Evolutionary conservation across 148 eudicot species (phyloP).

Genomic region (Limonium bicolor): DNA sequence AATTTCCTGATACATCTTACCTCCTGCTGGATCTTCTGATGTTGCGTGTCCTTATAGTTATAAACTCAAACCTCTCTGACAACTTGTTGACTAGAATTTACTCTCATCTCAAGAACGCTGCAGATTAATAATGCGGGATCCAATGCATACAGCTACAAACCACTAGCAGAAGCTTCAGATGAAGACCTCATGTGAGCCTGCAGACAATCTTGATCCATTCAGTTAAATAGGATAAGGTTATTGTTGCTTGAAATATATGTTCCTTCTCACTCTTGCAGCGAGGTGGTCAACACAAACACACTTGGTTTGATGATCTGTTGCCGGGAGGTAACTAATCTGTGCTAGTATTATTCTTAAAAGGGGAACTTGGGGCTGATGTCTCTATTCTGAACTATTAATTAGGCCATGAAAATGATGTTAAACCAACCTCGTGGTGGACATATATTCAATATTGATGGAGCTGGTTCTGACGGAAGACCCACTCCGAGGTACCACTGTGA

Average conservation of each 20-base stretch:
- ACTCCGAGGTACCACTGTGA: constrained; percentile 99
- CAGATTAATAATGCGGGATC: constrained; percentile 99
- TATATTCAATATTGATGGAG: constrained; percentile 91
- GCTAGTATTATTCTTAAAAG: not conserved
- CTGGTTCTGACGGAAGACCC: constrained; percentile 99
- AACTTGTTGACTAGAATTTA: constrained; percentile 2
- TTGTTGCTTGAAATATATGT: not conserved
- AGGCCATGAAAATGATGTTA: constrained; percentile 93
- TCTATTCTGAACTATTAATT: constrained; percentile 10
- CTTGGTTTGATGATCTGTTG: constrained; percentile 98
- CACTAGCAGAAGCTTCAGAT: constrained; percentile 90
- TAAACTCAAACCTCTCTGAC: not conserved
- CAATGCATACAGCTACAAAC: constrained; percentile 92
- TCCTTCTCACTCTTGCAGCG: constrained; percentile 36
- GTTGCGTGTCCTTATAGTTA: not conserved
- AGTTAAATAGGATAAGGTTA: not conserved
- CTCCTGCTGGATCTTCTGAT: not conserved
- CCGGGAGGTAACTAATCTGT: constrained; percentile 58
- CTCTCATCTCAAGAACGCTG: constrained; percentile 25
- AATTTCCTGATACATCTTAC: constrained; percentile 8
- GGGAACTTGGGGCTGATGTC: not conserved
- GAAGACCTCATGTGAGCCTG: constrained; percentile 76
- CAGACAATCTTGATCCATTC: not conserved
- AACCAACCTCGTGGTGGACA: constrained; percentile 86
- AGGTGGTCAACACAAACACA: constrained; percentile 91